phyloP scores from a whole-genome alignment of 1,284 basidiomycete species.

The Thelephora terrestris region DNA sequence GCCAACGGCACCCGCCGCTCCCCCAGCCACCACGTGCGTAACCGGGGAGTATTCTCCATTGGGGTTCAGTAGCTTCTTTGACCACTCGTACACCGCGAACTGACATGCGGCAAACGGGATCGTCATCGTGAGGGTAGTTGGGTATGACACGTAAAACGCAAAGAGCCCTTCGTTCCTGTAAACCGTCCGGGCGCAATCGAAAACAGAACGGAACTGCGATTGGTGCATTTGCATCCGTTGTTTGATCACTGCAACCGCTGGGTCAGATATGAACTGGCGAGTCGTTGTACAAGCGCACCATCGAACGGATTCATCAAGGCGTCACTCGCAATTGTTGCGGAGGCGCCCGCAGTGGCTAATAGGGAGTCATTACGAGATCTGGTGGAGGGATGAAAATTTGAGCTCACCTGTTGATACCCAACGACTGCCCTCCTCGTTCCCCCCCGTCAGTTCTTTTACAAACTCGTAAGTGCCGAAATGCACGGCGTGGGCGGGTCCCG shows the following conservation, averaged over 20 bases:
- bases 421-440: constrained; percentile 75
- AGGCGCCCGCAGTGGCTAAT: constrained; percentile 86
- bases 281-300: constrained; percentile 43
- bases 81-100: constrained; percentile 93
- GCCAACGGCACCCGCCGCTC: constrained; percentile 87
- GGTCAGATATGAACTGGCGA: constrained; percentile 1
- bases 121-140: constrained; percentile 93
- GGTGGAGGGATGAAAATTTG: background rate
- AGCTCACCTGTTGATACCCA: constrained; percentile 71
- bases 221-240: constrained; percentile 98
- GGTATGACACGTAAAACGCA: constrained; percentile 98
- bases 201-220: constrained; percentile 80
- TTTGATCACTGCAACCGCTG: constrained; percentile 72
- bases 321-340: constrained; percentile 92
- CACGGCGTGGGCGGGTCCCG: constrained; percentile 96
- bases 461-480: constrained; percentile 97
- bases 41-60: constrained; percentile 79
- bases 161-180: constrained; percentile 79
- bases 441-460: constrained; percentile 88
- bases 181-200: constrained; percentile 75
- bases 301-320: constrained; percentile 99
- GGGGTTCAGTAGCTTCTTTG: constrained; percentile 87
- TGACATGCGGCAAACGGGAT: constrained; percentile 98
- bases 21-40: constrained; percentile 88
- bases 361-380: background rate